These are phyloP conservation scores for Populus hybrid DNA, from an alignment of 441 rosid species.

Conservation along the genomic window DNA sequence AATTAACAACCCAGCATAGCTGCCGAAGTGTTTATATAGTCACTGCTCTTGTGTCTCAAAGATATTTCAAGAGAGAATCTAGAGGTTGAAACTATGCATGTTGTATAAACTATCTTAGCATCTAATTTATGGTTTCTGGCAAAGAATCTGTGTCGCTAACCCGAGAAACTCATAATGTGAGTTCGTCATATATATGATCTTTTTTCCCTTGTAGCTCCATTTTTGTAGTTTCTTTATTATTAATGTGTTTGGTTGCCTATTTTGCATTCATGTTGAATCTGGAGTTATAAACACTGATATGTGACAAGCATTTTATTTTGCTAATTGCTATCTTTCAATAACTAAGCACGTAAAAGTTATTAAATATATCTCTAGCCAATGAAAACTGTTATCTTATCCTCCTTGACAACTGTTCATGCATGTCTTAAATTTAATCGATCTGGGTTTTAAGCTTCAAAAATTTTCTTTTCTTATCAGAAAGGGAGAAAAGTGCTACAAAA, in stretches of 20 bases:
- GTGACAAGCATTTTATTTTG: no score
- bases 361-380: not conserved
- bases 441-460: not conserved
- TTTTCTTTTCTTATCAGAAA: conserved; percentile 42
- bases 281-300: not conserved
- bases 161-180: not conserved
- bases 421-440: not conserved
- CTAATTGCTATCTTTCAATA: not conserved
- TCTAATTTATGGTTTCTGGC: not conserved
- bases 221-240: not conserved
- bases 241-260: not conserved
- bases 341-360: no score
- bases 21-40: not conserved
- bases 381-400: no score
- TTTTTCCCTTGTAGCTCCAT: not conserved
- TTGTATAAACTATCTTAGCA: not conserved
- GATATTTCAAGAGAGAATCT: not conserved
- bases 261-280: not conserved
- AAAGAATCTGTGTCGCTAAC: not conserved
- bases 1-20: not conserved
- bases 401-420: not conserved
- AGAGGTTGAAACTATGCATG: not conserved
- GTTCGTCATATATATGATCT: no score
- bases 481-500: conserved; percentile 92
- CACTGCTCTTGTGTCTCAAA: not conserved